Base-by-base conservation (phyloP, 2,329 filamentous ascomycete genomes). In the Pyrenochaeta sp. region DNA sequence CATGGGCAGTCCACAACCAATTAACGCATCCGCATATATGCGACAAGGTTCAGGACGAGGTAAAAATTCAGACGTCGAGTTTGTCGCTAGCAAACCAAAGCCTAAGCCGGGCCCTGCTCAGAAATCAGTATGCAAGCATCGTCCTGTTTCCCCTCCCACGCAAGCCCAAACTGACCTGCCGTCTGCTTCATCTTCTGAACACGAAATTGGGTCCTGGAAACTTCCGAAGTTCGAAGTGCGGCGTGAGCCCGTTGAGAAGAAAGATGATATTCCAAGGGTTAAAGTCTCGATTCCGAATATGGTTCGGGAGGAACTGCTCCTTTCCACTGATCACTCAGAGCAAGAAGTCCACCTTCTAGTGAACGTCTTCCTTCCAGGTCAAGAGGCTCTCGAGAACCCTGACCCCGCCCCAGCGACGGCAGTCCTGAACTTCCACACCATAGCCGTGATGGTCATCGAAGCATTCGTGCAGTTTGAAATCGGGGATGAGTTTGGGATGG, bases 281-380 rank as follows among this genome's bases (percentile, higher is more conserved):
- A 64, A 75, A 66, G 49, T 78, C 49, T 72, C 79, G 60, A 50
- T 78, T 64, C 69, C 79, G 62, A 61, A 77, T 64, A 54, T 82
- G 64, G 37, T 77, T 52, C 59, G 73, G 65, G 68, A 77, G 70
- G 58, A 64, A n/a, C 37, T 77, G 2, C 39, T 68, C 3, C 67
- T 77, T 1, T 65, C 64, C 0, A 56, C 62, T 8, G 73, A 76
- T 46, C 68, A 74, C 40, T 27, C 56, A 0, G 48, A 52, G 0
- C 62, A 72, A 43, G 72, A 76, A 56, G 57, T 64, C 24, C 60
- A 68, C 24, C 64, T 77, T 7, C 54, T 77, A 13, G 22, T 65
- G n/a, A 19, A 67, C 27, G 32, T 76, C 12, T 77, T 77, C 62
- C 56, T 77, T 2, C 72, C 72, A 13, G 43, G 30, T 2, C 73